Base-by-base conservation (phyloP, 78 protist species). In the Planoprotostelium fungivorum region DNA sequence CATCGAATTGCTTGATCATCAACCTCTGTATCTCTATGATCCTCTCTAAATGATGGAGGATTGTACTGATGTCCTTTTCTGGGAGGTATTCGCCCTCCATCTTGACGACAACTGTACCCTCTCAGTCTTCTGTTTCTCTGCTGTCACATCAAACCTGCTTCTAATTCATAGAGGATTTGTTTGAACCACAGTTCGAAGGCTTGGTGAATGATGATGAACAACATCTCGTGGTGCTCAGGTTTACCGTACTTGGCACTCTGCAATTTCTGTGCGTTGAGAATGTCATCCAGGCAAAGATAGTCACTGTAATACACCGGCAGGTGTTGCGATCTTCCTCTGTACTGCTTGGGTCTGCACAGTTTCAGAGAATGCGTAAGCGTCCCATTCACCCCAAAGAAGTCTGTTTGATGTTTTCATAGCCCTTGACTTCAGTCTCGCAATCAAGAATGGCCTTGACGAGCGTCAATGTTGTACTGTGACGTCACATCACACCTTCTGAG, bases 121-220 rank as follows among this genome's bases (percentile, higher is more conserved):
- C 88, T 16, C 0, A 35, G 38, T 34, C 88, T 51, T 63, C 16
- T 0, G 63, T 51, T 51, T 25, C 5, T 25, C 5, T 51, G 73
- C 5, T 51, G 73, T 25, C 16, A 25, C 31, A 25, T 5, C 73
- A 16, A 5, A 51, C 73, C 73, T 36, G 94, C 91, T 83, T 94
- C 94, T 36, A 96, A 86, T 83, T 96, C 97, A 86, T 90, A 87
- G 38, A 93, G 93, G 84, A 94, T 92, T 85, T 93, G 97, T 90
- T 96, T 96, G 89, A 96, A 94, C 97, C 97, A 96, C 29, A 96
- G 93, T 37, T 96, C 97, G 93, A 93, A 93, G 10, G 93, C 89
- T 88, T 96, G 97, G 93, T 96, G 97, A 86, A 94, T 91, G 87
- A 94, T 63, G 38, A 96, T 96, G 90, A 96, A 96, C 38, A 96